These are phyloP conservation scores for Furcasterigmium furcatum DNA, from an alignment of 2,329 filamentous ascomycete genomes.

Conservation along the genomic window DNA sequence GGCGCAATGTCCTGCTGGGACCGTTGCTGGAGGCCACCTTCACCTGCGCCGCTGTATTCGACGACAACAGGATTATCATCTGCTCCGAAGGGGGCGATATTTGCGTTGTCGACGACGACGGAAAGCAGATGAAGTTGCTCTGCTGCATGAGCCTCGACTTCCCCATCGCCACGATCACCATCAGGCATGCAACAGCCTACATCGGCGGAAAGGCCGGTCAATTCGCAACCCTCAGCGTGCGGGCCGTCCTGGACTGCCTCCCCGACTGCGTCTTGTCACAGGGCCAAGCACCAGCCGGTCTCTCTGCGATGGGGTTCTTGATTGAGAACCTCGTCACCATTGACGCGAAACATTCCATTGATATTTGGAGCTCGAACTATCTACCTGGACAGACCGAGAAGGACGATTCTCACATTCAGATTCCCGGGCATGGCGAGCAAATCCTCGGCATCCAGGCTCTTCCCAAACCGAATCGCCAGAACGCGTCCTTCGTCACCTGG, in stretches of 20 bases:
- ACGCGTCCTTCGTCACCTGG: conserved; percentile 85
- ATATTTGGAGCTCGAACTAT: conserved; percentile 55
- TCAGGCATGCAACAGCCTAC: conserved; percentile 58
- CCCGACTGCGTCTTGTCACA: conserved; percentile 34
- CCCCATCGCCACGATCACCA: conserved; percentile 62
- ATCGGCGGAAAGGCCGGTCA: conserved; percentile 66
- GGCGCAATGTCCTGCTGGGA: conserved; percentile 84
- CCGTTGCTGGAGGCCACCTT: conserved; percentile 81
- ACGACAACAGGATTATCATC: conserved; percentile 72
- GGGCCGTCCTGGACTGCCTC: conserved; percentile 40
- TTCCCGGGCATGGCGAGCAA: conserved; percentile 60
- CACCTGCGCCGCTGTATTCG: conserved; percentile 70
- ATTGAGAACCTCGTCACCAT: conserved; percentile 68
- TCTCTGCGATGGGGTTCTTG: conserved; percentile 69
- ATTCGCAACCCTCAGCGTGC: conserved; percentile 51
- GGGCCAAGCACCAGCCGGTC: conserved; percentile 35
- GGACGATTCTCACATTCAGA: conserved; percentile 45
- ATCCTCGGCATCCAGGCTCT: conserved; percentile 74
- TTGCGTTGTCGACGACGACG: conserved; percentile 80
- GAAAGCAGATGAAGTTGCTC: conserved; percentile 66
- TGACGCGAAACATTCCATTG: conserved; percentile 72
- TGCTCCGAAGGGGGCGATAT: conserved; percentile 86
- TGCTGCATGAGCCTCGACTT: conserved; percentile 67
- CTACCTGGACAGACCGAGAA: conserved; percentile 33
- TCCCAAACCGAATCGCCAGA: conserved; percentile 52